Evolutionary conservation across 208 protist genomes (phyloP), one percentile per base, ranked within the genome.

Genomic region (Trypanosoma avium): DNA sequence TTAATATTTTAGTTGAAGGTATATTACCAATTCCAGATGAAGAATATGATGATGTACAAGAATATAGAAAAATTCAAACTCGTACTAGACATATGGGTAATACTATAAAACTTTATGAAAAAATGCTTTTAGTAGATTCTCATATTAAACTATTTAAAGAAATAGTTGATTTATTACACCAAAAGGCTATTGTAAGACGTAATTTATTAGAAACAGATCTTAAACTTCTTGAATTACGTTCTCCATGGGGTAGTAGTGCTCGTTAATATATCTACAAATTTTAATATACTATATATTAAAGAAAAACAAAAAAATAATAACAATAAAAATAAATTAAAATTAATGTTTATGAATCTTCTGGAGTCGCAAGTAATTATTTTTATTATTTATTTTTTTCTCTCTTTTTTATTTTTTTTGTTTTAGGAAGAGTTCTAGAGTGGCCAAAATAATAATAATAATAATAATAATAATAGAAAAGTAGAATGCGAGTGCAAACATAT

Each of bases 31-130:
- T 90, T 46, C 77, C 79, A 0, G 87, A 93, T 40, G 81, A 89
- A 45, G 84, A 93, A 73, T 93, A 90, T 73, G 77, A 86, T 40
- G 82, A 90, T 60, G 81, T 83, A 48, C 77, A 88, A 48, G 72
- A 72, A 63, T 92, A 84, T 53, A 81, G 86, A 42, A 92, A 87
- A 54, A 69, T 54, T 21, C 54, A 63, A 5, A 67, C 81, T 9
- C 74, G 78, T 60, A 86, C 81, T 1, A 75, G 83, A 0, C 76
- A 80, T 36, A 76, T 72, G 8, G 82, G 78, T 21, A 84, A 87
- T 70, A 85, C 75, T 1, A 60, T 62, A 26, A 70, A 77, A 38
- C 67, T 90, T 10, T 83, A 79, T 32, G 67, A 80, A 57, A 79
- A 82, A 43, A 81, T 89, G 74, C 59, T 69, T 6, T 30, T 42